Conservation (phyloP, 345 rosid genomes). For the Eucalyptus erythrocorys region DNA sequence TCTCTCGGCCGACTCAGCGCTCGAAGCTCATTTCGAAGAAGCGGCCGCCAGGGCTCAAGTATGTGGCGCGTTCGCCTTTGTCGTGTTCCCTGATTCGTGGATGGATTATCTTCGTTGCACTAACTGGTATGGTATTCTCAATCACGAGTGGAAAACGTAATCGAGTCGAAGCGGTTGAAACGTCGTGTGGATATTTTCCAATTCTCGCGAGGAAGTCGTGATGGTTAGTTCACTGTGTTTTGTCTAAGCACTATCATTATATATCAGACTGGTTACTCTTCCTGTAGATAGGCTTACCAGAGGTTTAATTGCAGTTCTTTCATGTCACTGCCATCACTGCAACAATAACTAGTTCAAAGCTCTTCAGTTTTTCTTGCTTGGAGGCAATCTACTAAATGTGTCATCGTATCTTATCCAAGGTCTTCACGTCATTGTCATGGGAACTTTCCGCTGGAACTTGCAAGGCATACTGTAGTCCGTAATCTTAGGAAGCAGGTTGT, state of each 20-base stretch:
- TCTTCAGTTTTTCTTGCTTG: background rate
- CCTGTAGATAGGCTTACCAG: background rate
- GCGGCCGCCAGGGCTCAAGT: conserved; percentile 80
- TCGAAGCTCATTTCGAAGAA: conserved; percentile 45
- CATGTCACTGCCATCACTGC: background rate
- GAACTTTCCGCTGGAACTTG: background rate
- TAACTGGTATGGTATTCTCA: background rate
- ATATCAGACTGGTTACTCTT: background rate
- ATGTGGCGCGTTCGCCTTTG: background rate
- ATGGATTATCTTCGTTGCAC: background rate
- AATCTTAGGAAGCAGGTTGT: background rate
- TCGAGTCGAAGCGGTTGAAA: background rate
- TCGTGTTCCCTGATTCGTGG: background rate
- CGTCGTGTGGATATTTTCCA: background rate
- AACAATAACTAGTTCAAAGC: background rate
- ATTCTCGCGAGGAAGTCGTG: background rate
- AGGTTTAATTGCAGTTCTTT: background rate
- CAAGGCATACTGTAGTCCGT: background rate
- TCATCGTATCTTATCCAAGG: background rate
- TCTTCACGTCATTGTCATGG: background rate
- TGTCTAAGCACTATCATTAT: background rate
- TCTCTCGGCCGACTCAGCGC: conserved; percentile 34
- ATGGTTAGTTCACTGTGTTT: background rate
- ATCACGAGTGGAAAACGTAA: background rate
- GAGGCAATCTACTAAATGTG: background rate